Percentiles rank a stretch among this genome's conserved stretches.
Conservation (phyloP, 2,329 filamentous ascomycete species). For the Basipetospora chlamydospora region DNA sequence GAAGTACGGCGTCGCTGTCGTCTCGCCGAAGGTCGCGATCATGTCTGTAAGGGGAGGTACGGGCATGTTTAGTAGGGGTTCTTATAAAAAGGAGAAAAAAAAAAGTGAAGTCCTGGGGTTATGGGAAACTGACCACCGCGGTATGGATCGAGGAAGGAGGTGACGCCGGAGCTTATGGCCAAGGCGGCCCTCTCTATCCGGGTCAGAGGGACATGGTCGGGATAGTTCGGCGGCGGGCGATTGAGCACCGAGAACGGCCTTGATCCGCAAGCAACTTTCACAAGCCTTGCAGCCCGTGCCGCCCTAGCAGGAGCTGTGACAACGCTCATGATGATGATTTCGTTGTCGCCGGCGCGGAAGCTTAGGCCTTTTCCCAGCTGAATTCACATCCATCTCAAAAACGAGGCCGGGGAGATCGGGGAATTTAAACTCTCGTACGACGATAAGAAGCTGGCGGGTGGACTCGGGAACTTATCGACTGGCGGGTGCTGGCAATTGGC, state of each 20-base stretch:
- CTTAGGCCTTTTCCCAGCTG: too few relatives aligned
- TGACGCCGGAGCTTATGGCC: conserved; percentile 47
- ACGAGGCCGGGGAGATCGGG: too few relatives aligned
- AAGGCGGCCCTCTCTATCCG: conserved; percentile 60
- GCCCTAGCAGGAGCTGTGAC: not conserved
- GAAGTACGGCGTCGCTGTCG: conserved; percentile 89
- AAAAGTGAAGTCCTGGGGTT: not conserved
- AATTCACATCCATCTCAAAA: too few relatives aligned
- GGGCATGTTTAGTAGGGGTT: not conserved
- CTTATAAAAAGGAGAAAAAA: not conserved
- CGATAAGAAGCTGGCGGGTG: too few relatives aligned
- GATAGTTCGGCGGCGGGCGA: conserved; percentile 75
- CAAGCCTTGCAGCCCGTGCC: not conserved
- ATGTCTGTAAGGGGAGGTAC: conserved; percentile 48
- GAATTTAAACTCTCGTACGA: too few relatives aligned
- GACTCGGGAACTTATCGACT: too few relatives aligned
- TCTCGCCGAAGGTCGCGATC: conserved; percentile 86
- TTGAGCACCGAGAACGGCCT: conserved; percentile 64
- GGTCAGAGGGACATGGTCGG: conserved; percentile 83
- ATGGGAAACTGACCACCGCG: conserved; percentile 47
- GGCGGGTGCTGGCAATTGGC: too few relatives aligned
- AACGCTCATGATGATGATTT: conserved; percentile 2
- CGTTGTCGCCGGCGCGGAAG: too few relatives aligned
- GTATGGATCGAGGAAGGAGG: conserved; percentile 58
- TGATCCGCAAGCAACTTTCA: not conserved